phyloP scores from a whole-genome alignment of 768 basidiomycete species.

The Lactarius evosmus region DNA sequence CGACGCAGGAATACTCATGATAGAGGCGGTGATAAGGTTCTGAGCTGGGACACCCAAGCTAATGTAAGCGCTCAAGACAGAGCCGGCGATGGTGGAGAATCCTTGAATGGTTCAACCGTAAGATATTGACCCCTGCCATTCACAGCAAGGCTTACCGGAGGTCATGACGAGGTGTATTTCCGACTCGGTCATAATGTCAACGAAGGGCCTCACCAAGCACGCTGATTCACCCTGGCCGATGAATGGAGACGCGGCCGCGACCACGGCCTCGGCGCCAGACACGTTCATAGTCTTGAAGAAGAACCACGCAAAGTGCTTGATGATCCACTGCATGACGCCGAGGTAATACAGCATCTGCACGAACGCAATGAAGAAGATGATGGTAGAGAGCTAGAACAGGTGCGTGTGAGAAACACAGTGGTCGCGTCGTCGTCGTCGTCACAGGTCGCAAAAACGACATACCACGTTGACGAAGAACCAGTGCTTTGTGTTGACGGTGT shows the following conservation, averaged over 20 bases:
- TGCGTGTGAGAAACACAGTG: neutral
- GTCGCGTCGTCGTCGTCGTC: too few species aligned
- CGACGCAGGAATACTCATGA: conserved; percentile 94
- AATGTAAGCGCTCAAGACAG: conserved; percentile 84
- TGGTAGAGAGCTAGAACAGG: conserved; percentile 54
- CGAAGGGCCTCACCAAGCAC: conserved; percentile 79
- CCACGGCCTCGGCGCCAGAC: conserved; percentile 93
- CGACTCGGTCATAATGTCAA: conserved; percentile 80
- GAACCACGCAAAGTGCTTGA: conserved; percentile 87
- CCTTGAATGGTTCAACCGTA: conserved; percentile 34
- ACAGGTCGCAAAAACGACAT: conserved; percentile 29
- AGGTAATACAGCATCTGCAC: conserved; percentile 90
- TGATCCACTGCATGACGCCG: conserved; percentile 92
- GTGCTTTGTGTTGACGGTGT: conserved; percentile 53
- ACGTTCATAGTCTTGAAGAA: conserved; percentile 91
- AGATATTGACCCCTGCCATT: neutral
- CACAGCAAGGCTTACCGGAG: conserved; percentile 47
- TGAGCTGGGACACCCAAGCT: conserved; percentile 70
- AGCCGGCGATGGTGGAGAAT: conserved; percentile 91
- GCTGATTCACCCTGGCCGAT: conserved; percentile 89
- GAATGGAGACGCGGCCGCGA: conserved; percentile 91
- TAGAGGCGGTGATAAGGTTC: conserved; percentile 82
- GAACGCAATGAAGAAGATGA: conserved; percentile 94
- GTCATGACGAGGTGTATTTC: conserved; percentile 90
- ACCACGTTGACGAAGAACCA: conserved; percentile 88